These are phyloP conservation scores for Lachancea thermotolerans DNA, from an alignment of 805 yeast genomes.

Conservation along the genomic window DNA sequence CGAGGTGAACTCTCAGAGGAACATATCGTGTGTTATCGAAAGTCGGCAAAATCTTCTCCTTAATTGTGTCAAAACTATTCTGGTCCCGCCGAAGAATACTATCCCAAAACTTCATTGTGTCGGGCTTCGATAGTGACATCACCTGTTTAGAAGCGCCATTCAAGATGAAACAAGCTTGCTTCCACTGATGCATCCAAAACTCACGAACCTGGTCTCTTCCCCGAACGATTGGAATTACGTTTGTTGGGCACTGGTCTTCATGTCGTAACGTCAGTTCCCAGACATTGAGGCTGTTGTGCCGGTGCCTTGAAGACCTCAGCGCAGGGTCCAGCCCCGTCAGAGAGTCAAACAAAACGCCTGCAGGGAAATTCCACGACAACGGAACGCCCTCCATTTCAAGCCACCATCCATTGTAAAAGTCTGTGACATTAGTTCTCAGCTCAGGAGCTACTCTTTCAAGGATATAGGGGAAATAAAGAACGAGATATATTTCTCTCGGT, in stretches of 20 bases:
- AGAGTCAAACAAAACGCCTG: conserved; percentile 60
- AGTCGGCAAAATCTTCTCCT: conserved; percentile 11
- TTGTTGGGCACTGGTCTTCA: conserved; percentile 37
- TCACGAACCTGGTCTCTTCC: conserved; percentile 30
- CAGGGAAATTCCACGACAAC: conserved; percentile 69
- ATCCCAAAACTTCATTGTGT: conserved; percentile 53
- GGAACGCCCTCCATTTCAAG: conserved; percentile 59
- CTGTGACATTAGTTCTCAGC: conserved; percentile 25
- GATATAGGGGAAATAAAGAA: conserved; percentile 35
- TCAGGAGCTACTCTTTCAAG: conserved; percentile 35
- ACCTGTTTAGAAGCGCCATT: conserved; percentile 74
- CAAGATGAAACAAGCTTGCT: conserved; percentile 71
- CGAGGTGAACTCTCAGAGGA: conserved; percentile 45
- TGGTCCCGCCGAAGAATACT: conserved; percentile 34
- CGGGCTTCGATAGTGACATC: conserved; percentile 65
- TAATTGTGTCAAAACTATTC: conserved; percentile 18
- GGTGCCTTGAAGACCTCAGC: neutral
- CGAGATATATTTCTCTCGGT: conserved; percentile 48
- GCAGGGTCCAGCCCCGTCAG: conserved; percentile 36
- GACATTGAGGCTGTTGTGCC: conserved; percentile 20
- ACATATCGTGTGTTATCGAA: conserved; percentile 28
- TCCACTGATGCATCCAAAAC: conserved; percentile 70
- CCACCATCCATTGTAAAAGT: conserved; percentile 44
- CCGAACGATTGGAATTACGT: conserved; percentile 39
- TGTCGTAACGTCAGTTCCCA: conserved; percentile 45